Base-by-base conservation (phyloP, 768 basidiomycete genomes). In the Pleurotus salmoneostramineus region DNA sequence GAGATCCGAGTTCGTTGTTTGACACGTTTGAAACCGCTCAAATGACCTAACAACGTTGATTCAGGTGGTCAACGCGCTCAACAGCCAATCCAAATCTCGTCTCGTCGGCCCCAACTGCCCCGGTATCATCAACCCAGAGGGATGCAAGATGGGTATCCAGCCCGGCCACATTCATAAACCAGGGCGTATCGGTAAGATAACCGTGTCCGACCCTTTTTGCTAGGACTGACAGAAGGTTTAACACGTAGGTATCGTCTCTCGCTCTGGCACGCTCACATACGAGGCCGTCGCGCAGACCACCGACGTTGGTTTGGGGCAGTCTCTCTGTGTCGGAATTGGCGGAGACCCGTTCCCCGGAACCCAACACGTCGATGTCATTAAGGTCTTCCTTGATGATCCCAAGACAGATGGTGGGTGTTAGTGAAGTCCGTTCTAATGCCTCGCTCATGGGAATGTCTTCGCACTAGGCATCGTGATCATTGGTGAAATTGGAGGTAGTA, bases 121-220 rank as follows among this genome's bases (percentile, higher is more conserved):
- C 1, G 97, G 97, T 69, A 88, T 99, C 66, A 98, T 98, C 68
- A 95, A 96, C 68, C 95, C 96, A 14, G 79, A 89, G 42, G 96
- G 96, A 17, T 99, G 97, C 81, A 98, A 98, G 80, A 98, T 99
- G 87, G 97, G 97, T 59, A 99, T 99, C 68, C 91, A 93, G 67
- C 97, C 97, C 10, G 97, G 95, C 31, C 94, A 97, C 70, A 98
- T 99, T 65, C 97, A 98, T 78, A 93, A 73, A 64, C 95, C 96
- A 57, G 97, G 97, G 56, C 93, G 91, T 65, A 96, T 99, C 64
- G 96, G 95, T 91, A 64, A 35, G 82, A 69, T 3, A 11, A 33
- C 17, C 33, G 40, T 44, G 15, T 10, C 36, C 15, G 17, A 58
- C 49, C 52, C 17, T 37, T 15, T 50, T 21, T 50, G 33, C 55